A percentile compares a stretch with the other conserved stretches of the same genome.
These are phyloP conservation scores for Leishmania lainsoni DNA, from an alignment of 208 protist species.

Conservation along the genomic window DNA sequence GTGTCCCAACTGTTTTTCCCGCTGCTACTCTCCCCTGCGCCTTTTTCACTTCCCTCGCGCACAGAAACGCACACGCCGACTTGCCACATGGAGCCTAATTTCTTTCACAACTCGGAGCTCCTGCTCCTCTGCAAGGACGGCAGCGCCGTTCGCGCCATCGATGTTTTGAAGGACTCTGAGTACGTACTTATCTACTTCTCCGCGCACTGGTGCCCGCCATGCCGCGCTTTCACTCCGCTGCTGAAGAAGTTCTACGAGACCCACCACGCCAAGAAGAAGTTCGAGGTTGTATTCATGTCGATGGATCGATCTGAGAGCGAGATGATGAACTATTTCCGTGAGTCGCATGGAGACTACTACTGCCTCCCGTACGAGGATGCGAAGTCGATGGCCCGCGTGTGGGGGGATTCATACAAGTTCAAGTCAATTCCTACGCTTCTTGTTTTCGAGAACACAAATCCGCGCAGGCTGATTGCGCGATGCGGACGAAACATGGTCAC, in stretches of 20 bases:
- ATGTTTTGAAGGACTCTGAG: conserved; percentile 33
- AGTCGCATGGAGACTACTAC: conserved; percentile 55
- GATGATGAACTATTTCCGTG: conserved; percentile 53
- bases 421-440: conserved; percentile 46
- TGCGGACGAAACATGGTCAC: conserved; percentile 18
- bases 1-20: neutral
- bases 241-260: conserved; percentile 43
- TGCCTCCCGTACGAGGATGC: conserved; percentile 47
- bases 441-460: conserved; percentile 43
- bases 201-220: conserved; percentile 86
- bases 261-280: conserved; percentile 41
- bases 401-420: conserved; percentile 25
- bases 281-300: conserved; percentile 80
- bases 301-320: conserved; percentile 43
- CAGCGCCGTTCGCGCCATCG: conserved; percentile 18
- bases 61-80: neutral
- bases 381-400: conserved; percentile 11
- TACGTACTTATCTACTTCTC: conserved; percentile 82
- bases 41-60: neutral
- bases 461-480: conserved; percentile 2
- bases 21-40: neutral
- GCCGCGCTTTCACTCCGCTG: conserved; percentile 69
- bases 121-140: conserved; percentile 51
- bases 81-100: conserved; percentile 15
- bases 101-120: conserved; percentile 21